Percentiles rank a stretch among this genome's conserved stretches.
phyloP scores from a whole-genome alignment of 805 yeast species.

The Yarrowia sp. region DNA sequence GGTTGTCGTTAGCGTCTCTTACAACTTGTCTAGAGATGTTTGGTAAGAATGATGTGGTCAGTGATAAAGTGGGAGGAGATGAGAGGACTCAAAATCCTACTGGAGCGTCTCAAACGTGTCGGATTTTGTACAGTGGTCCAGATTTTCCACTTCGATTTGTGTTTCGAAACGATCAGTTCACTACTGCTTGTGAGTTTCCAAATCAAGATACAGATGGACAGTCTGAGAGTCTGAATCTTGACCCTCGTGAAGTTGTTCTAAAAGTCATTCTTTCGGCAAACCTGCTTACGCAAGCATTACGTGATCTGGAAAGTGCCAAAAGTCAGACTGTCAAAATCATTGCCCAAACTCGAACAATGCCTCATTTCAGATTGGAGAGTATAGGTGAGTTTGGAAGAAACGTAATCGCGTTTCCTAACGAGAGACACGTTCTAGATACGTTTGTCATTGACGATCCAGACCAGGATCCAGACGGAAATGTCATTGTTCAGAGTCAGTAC shows the following conservation, averaged over 20 bases:
- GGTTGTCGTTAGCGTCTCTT: conserved; percentile 32
- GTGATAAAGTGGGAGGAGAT: neutral
- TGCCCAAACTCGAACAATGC: conserved; percentile 38
- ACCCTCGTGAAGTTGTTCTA: conserved; percentile 45
- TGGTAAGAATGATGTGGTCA: conserved; percentile 15
- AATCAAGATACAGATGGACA: conserved; percentile 45
- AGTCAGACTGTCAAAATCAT: conserved; percentile 48
- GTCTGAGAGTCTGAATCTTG: conserved; percentile 41
- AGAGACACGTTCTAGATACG: conserved; percentile 59
- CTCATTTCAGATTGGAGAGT: conserved; percentile 57
- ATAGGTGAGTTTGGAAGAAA: conserved; percentile 72
- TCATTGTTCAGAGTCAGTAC: conserved; percentile 41
- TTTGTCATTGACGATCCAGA: conserved; percentile 44
- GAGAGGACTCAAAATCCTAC: neutral
- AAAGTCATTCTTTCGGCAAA: conserved; percentile 56
- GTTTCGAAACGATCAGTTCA: conserved; percentile 53
- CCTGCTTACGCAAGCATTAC: conserved; percentile 52
- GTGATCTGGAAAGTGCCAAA: conserved; percentile 55
- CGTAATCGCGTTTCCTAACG: conserved; percentile 64
- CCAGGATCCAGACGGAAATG: conserved; percentile 28
- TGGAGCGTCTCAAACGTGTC: conserved; percentile 32
- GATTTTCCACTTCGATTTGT: conserved; percentile 56
- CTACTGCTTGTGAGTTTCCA: conserved; percentile 56
- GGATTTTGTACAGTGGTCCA: conserved; percentile 49
- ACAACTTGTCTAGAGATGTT: conserved; percentile 35